A percentile compares a stretch with the other conserved stretches of the same genome.
Evolutionary conservation across 2,329 filamentous ascomycete species (phyloP).

Genomic region (Coniochaeta hoffmannii): DNA sequence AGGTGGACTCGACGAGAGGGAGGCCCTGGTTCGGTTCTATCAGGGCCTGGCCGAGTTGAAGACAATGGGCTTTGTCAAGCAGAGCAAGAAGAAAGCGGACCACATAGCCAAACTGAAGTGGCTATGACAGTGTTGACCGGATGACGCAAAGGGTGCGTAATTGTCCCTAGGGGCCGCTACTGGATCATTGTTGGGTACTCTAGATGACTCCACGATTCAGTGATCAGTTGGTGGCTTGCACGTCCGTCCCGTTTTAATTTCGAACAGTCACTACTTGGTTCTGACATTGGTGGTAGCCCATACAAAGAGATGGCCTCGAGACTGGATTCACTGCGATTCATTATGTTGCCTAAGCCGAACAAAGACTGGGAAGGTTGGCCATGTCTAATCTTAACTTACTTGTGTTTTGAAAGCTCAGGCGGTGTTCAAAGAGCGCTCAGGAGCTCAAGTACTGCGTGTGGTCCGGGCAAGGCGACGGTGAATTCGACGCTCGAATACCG

Average conservation of each 20-base stretch:
- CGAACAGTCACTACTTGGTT: background rate
- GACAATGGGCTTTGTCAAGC: slow-evolving; percentile 79
- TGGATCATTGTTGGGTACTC: background rate
- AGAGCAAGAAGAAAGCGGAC: slow-evolving; percentile 84
- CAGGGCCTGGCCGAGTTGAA: slow-evolving; percentile 76
- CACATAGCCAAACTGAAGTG: slow-evolving; percentile 89
- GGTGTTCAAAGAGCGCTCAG: background rate
- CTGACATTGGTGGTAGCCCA: background rate
- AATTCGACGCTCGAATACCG: background rate
- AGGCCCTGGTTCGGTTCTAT: slow-evolving; percentile 72
- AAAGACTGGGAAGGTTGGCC: background rate
- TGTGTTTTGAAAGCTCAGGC: background rate
- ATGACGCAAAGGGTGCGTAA: background rate
- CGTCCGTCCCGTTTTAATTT: background rate
- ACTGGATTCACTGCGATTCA: background rate
- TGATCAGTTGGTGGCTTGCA: background rate
- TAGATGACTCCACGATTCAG: background rate
- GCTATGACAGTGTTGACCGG: slow-evolving; percentile 30
- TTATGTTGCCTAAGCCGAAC: background rate
- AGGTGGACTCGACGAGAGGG: slow-evolving; percentile 43
- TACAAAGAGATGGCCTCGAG: background rate
- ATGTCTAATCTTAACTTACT: background rate
- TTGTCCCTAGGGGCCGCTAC: slow-evolving; percentile 2
- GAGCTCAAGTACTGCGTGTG: background rate
- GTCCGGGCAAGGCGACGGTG: background rate